Evolutionary conservation across 179 eudicot genomes (phyloP).

Genomic region (Silene vulgaris): DNA sequence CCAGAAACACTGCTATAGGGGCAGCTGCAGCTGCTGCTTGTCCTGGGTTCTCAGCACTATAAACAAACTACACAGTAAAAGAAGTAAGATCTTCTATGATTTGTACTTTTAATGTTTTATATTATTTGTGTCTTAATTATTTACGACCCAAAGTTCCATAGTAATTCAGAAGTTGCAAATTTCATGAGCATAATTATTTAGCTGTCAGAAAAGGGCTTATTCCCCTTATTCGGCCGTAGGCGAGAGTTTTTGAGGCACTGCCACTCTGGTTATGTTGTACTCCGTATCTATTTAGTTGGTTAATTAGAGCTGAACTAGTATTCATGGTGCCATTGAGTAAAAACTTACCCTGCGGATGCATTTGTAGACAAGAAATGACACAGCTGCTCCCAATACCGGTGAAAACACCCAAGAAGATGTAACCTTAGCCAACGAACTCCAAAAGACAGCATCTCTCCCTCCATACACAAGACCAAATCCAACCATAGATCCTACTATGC

Average conservation of each 20-base stretch:
- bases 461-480: constrained; percentile 97
- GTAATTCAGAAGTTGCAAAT: background rate
- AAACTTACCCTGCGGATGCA: constrained; percentile 89
- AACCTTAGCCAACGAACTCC: constrained; percentile 95
- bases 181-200: background rate
- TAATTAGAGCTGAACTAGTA: background rate
- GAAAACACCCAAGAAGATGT: constrained; percentile 93
- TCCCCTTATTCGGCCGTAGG: background rate
- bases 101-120: no score
- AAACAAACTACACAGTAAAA: constrained; percentile 62
- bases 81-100: constrained; percentile 21
- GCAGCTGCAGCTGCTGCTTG: constrained; percentile 95
- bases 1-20: constrained; percentile 73
- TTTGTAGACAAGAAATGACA: constrained; percentile 90
- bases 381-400: constrained; percentile 71
- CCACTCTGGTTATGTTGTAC: background rate
- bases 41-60: constrained; percentile 98
- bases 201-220: background rate
- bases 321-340: background rate
- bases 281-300: background rate
- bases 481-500: constrained; percentile 97
- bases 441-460: constrained; percentile 87
- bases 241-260: background rate
- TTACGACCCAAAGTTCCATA: background rate
- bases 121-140: no score